Evolutionary conservation across 495 filamentous ascomycete genomes (phyloP).

Genomic region (Trichoderma virens): DNA sequence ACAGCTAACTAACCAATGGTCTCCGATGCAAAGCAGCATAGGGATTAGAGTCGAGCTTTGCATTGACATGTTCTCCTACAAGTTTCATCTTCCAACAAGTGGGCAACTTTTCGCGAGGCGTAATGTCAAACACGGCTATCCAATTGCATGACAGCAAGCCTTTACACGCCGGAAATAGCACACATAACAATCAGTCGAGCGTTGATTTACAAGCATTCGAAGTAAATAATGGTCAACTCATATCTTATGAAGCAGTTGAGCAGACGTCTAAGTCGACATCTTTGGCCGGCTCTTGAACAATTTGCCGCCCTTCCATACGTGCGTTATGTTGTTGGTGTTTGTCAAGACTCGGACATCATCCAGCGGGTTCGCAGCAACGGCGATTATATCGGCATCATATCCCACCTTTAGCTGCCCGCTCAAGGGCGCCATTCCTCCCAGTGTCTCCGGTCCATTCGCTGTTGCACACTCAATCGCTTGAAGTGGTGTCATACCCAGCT

Average conservation of each 20-base stretch:
- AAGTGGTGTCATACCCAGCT: constrained; percentile 34
- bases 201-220: no score
- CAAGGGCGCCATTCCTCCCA: constrained; percentile 26
- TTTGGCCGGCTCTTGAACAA: constrained; percentile 14
- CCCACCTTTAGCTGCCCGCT: constrained; percentile 27
- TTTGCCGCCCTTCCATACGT: constrained; percentile 29
- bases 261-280: neutral
- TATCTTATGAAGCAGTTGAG: neutral
- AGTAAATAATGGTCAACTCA: no score
- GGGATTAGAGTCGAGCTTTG: no score
- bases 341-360: constrained; percentile 27
- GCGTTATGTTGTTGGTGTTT: constrained; percentile 23
- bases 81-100: no score
- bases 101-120: no score
- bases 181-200: no score
- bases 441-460: constrained; percentile 27
- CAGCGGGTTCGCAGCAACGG: constrained; percentile 24
- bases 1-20: no score
- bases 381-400: constrained; percentile 32
- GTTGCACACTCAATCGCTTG: constrained; percentile 37
- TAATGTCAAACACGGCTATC: no score
- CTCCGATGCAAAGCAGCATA: no score
- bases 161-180: no score
- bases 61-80: no score
- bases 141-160: no score